Conservation (phyloP, 495 filamentous ascomycete genomes). For the Chaetomium tenue region DNA sequence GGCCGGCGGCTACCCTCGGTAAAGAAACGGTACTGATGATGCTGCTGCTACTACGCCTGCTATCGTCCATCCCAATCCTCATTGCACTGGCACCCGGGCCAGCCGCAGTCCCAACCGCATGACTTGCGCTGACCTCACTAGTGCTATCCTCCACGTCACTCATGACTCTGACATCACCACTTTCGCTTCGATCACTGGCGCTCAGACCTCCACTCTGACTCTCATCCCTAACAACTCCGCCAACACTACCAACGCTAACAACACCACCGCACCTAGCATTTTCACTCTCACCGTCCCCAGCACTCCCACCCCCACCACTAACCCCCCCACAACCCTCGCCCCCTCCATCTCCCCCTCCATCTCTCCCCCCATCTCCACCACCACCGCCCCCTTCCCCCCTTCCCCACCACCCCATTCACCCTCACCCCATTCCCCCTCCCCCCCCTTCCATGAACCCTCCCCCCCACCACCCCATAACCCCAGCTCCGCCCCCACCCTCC, state of each 20-base stretch:
- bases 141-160: no score
- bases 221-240: background rate
- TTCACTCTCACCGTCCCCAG: no score
- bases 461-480: conserved; percentile 24
- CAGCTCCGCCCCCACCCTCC: conserved; percentile 32
- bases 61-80: no score
- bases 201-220: background rate
- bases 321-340: no score
- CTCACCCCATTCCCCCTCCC: conserved; percentile 37
- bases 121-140: no score
- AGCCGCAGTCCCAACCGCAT: no score
- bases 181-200: background rate
- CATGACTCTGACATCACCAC: background rate
- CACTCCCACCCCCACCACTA: no score
- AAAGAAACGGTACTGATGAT: no score
- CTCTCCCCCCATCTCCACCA: background rate
- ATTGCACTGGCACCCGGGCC: no score
- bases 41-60: no score
- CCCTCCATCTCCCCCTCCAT: background rate
- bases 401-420: conserved; percentile 31
- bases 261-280: no score
- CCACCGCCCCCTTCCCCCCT: conserved; percentile 29
- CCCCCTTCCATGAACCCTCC: conserved; percentile 25
- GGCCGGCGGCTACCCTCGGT: no score
- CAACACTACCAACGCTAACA: background rate